Evolutionary conservation across 306 rosid species (phyloP).

Genomic region (Lathyrus sativus): DNA sequence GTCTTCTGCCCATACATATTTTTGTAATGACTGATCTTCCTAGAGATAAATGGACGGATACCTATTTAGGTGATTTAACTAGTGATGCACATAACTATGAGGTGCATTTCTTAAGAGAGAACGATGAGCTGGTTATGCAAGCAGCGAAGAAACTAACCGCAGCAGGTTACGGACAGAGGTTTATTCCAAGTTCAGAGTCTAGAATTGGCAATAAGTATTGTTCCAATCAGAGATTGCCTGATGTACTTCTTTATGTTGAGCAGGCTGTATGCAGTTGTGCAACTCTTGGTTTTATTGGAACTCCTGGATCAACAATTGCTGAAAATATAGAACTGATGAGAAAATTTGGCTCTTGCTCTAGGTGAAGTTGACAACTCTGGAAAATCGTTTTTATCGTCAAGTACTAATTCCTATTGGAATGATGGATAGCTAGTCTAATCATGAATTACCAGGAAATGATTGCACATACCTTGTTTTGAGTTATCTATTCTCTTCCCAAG

Average conservation of each 20-base stretch:
- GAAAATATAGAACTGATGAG: conserved; percentile 76
- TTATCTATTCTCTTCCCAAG: not conserved
- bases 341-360: conserved; percentile 51
- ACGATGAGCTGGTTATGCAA: conserved; percentile 50
- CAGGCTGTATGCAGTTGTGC: conserved; percentile 84
- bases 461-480: conserved; percentile 7
- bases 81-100: conserved; percentile 50
- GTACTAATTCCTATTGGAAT: conserved; percentile 7
- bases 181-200: conserved; percentile 39
- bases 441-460: not conserved
- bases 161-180: conserved; percentile 56
- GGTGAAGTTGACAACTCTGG: conserved; percentile 33
- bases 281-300: conserved; percentile 87
- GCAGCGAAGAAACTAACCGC: conserved; percentile 57
- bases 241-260: conserved; percentile 73
- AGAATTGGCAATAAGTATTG: conserved; percentile 53
- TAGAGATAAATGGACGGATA: conserved; percentile 67
- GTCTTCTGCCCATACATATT: conserved; percentile 56
- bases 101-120: conserved; percentile 59
- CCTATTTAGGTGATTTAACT: conserved; percentile 70
- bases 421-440: not conserved
- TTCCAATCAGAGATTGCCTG: conserved; percentile 49
- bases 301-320: conserved; percentile 84
- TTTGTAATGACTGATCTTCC: conserved; percentile 95
- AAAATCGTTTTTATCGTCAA: conserved; percentile 15